Base-by-base conservation (phyloP, 257 asterid genomes). In the Pogostemon cablin region DNA sequence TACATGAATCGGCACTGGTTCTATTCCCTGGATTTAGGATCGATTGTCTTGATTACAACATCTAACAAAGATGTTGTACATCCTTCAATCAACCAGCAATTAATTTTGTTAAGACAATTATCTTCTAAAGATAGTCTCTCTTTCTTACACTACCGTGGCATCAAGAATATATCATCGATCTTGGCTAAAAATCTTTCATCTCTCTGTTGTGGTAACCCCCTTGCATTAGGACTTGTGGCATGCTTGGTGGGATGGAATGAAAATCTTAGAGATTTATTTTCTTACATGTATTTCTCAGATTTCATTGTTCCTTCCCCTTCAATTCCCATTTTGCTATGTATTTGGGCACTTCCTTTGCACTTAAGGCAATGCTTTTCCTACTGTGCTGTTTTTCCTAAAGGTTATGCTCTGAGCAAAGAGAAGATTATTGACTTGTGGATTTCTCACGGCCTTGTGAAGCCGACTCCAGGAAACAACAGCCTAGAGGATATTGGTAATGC, bases 291-390 rank as follows among this genome's bases (percentile, higher is more conserved):
- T 9, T 49, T 37, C 34, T 37, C 8, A 4, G 34, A 50, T 39
- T 17, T 2, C n/a, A 40, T 12, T 32, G 4, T 32, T 9, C 3
- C 9, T 17, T 41, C 56, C 3, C 0, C 17, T 49, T 61, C 71
- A 41, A 17, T 42, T 40, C 64, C 47, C 9, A n/a, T 62, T 72
- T 60, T 62, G 65, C 12, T 72, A 8, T 62, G 65, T 53, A 15
- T 72, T 7, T 62, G 65, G 77, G 71, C 71, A 11, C 52, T 73
- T 54, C 67, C 77, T 32, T 25, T 6, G 11, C 61, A 65, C 9
- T 56, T 73, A 37, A 55, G 67, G 66, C 61, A 73, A 55, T 65
- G 72, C 52, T 7, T 73, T 15, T 66, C 61, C 52, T 44, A 20
- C 43, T 73, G 67, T 11, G 49, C 72, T 2, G 2, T 56, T n/a